Evolutionary conservation across 805 yeast genomes (phyloP), one percentile per base, ranked within the genome.

Genomic region (Lipomyces oligophaga): DNA sequence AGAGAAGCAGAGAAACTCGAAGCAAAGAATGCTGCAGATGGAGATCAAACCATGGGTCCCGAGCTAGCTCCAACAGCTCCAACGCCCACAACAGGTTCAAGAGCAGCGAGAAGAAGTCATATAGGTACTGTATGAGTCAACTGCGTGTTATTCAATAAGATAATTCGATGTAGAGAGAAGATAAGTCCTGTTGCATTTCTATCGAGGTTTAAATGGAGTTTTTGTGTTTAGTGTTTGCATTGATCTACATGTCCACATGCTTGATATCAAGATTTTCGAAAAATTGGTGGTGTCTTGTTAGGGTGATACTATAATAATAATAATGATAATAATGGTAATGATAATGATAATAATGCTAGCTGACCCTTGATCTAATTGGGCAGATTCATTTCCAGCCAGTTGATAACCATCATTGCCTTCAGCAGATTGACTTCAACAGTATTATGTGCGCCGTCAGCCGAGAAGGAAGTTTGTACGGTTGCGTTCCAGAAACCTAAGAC

Each of bases 1-100:
- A 76, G 75, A 34, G 84, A 82, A 60, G 86, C 82, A 1, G 73
- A 40, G 26, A 4, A 10, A 10, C 20, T 16, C 19, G 18, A 20
- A 16, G 36, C 24, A 19, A 3, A 11, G 6, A 27, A 5, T 21
- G 21, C 21, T n/a, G 16, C 11, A 11, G 37, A 11, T 40, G 25
- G n/a, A 15, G 15, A 3, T 5, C 11, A n/a, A 19, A 4, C 10
- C 34, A 19, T 18, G 20, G 16, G n/a, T 22, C 21, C 25, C 11
- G 13, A 26, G 30, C 30, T 13, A 13, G 30, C 30, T 26, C 11
- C 30, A 13, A 26, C 11, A 26, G 11, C 30, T 8, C 8, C 13
- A 13, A 26, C 30, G 30, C 30, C 30, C 11, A 13, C 30, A 13
- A 13, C 11, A 26, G 11, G 30, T 8, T 10, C 30, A 10, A 26